Base-by-base conservation (phyloP, 768 basidiomycete species). In the Hericium rajendrae region DNA sequence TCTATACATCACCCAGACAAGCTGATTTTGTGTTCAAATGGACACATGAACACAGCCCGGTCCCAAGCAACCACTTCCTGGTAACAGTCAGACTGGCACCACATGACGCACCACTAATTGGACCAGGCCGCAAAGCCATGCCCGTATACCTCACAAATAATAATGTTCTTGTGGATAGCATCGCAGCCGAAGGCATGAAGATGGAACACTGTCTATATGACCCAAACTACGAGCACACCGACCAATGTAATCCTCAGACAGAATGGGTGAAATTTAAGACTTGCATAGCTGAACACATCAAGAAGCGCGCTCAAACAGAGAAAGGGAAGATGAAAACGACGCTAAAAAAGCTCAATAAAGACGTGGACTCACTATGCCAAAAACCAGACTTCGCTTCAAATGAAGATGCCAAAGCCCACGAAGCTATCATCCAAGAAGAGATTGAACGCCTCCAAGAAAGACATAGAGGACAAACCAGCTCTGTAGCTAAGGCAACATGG, bases 121-220 rank as follows among this genome's bases (percentile, higher is more conserved):
- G 40, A 10, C 12, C 12, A 3, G 40, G 40, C 0, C 12, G 40
- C 2, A 13, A n/a, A n/a, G n/a, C 40, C 3, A 41, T 41, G 40
- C 40, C 40, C 0, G 13, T 41, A 6, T 8, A 41, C 8, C 12
- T 41, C 2, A 6, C 84, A 57, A 43, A 51, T 53, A 38, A 56
- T 6, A 10, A 48, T 40, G 11, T 28, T 56, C 22, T 51, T 26
- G 11, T 54, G 2, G 40, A 4, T 3, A 41, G 3, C 26, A 26
- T 26, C 22, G n/a, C n/a, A 8, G 40, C 12, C 2, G n/a, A 41
- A 41, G 40, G 40, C 13, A 2, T 5, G 4, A 12, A 4, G 3
- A 41, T 41, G 40, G 13, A 41, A n/a, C 2, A 6, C 2, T 13
- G 12, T 2, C 12, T 41, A 10, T 5, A 41, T 12, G 8, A 5